These are phyloP conservation scores for Amanita fuliginea DNA, from an alignment of 768 basidiomycete genomes.

Conservation along the genomic window DNA sequence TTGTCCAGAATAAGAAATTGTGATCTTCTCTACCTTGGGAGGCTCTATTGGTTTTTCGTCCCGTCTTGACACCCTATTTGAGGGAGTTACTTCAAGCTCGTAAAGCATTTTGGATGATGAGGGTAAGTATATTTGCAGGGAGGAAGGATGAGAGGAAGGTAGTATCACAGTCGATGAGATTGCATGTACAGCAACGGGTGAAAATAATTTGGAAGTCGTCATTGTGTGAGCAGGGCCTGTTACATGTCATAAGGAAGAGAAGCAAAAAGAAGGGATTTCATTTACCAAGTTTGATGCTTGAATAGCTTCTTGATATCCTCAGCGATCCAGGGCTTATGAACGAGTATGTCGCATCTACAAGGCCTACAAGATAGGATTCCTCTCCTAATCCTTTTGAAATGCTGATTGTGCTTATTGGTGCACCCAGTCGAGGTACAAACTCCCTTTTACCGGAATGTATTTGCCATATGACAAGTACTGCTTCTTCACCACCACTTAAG, in stretches of 20 bases:
- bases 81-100: constrained; percentile 89
- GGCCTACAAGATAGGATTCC: constrained; percentile 80
- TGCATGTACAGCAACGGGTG: constrained; percentile 72
- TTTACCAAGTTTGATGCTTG: constrained; percentile 71
- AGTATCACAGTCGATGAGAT: constrained; percentile 69
- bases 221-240: constrained; percentile 23
- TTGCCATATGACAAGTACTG: constrained; percentile 97
- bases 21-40: constrained; percentile 60
- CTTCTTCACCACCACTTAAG: constrained; percentile 90
- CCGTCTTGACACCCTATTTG: constrained; percentile 77
- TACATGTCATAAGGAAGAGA: neutral
- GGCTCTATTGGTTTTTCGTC: constrained; percentile 72
- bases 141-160: constrained; percentile 90
- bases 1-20: constrained; percentile 54
- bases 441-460: constrained; percentile 81
- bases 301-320: constrained; percentile 60
- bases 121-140: constrained; percentile 86
- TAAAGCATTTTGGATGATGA: constrained; percentile 56
- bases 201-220: constrained; percentile 26
- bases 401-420: constrained; percentile 66
- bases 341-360: constrained; percentile 72
- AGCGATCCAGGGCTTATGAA: constrained; percentile 67
- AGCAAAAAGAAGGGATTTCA: constrained; percentile 4
- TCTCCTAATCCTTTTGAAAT: constrained; percentile 44
- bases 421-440: constrained; percentile 87